Evolutionary conservation across 805 yeast genomes (phyloP).

Genomic region (Wickerhamiella alocasiicola): DNA sequence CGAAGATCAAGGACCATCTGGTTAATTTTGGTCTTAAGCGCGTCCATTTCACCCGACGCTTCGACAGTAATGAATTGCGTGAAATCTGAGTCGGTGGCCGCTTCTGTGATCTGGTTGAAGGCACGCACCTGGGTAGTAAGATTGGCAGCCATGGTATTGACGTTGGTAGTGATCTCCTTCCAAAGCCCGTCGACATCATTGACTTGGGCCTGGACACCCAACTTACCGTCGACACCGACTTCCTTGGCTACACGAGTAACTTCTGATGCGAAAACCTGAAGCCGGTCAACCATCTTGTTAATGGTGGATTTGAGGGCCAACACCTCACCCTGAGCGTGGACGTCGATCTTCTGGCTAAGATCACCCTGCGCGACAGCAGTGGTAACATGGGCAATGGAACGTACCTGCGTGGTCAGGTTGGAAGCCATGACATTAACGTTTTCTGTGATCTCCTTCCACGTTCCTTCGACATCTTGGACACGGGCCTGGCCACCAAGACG

Average conservation of each 20-base stretch:
- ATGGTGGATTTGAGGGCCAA: slow-evolving; percentile 74
- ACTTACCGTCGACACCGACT: slow-evolving; percentile 86
- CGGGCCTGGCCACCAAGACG: slow-evolving; percentile 80
- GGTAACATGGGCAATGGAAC: slow-evolving; percentile 81
- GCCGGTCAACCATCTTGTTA: slow-evolving; percentile 85
- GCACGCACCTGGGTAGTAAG: slow-evolving; percentile 87
- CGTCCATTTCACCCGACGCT: slow-evolving; percentile 81
- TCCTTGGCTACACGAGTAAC: slow-evolving; percentile 84
- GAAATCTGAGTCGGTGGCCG: slow-evolving; percentile 89
- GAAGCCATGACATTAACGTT: slow-evolving; percentile 82
- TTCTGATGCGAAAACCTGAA: slow-evolving; percentile 77
- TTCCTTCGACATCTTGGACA: slow-evolving; percentile 69
- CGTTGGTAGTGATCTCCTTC: slow-evolving; percentile 86
- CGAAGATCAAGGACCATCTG: slow-evolving; percentile 79
- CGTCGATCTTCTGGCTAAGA: slow-evolving; percentile 70
- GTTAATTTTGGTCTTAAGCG: slow-evolving; percentile 42
- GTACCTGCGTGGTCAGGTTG: slow-evolving; percentile 75
- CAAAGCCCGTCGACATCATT: slow-evolving; percentile 83
- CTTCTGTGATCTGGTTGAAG: slow-evolving; percentile 85
- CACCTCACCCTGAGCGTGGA: slow-evolving; percentile 84
- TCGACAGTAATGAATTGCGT: slow-evolving; percentile 83
- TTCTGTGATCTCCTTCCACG: slow-evolving; percentile 75
- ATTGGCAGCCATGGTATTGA: slow-evolving; percentile 88
- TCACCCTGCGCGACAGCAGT: slow-evolving; percentile 90
- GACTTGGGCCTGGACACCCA: slow-evolving; percentile 86